Evolutionary conservation across 1,284 basidiomycete species (phyloP), one percentile per base, ranked within the genome.

Genomic region (Stygiomarasmius scandens): DNA sequence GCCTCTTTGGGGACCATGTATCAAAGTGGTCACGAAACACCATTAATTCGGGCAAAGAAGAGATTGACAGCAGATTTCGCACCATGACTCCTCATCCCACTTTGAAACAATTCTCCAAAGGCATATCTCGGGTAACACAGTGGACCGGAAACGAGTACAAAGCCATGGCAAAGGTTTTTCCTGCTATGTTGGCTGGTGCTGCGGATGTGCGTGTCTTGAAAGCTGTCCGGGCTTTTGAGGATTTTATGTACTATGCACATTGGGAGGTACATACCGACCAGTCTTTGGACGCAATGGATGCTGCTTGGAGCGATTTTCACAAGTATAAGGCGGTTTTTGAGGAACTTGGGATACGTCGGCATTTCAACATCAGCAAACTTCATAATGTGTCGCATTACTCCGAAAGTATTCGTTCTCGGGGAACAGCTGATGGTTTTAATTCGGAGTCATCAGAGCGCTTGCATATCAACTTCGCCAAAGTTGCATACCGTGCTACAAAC

Each of bases 391-490:
- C 47, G 14, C 60, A 61, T 41, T 64, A 62, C 38, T 20, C 32
- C 9, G 25, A 43, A 5, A 12, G 29, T 10, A 63, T 66, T 19
- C 46, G 53, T 8, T 22, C 16, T 19, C 47, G 52, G 9, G 64
- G 64, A 12, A 48, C 48, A 1, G 29, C 54, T 22, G 52, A 58
- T 38, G 48, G 49, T 9, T 59, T 49, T 52, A 60, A 62, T 43
- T 60, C 61, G 0, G 58, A 62, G 47, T 34, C 52, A 0, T 54
- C 61, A 2, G 66, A 70, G 54, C 63, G 64, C 0, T 58, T 68
- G 0, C 66, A 70, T 43, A 70, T 71, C 49, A 63, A 67, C 63
- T 64, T 69, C 23, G 66, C 67, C 0, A 72, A 71, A 46, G 55
- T 67, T 2, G 67, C 64, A 1, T 72, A 67, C 34, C 64, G 63